Percentiles rank a stretch among this genome's conserved stretches.
These are phyloP conservation scores for Lunularia cruciata DNA, from an alignment of 225 moss, liverwort and hornwort species.

Conservation along the genomic window DNA sequence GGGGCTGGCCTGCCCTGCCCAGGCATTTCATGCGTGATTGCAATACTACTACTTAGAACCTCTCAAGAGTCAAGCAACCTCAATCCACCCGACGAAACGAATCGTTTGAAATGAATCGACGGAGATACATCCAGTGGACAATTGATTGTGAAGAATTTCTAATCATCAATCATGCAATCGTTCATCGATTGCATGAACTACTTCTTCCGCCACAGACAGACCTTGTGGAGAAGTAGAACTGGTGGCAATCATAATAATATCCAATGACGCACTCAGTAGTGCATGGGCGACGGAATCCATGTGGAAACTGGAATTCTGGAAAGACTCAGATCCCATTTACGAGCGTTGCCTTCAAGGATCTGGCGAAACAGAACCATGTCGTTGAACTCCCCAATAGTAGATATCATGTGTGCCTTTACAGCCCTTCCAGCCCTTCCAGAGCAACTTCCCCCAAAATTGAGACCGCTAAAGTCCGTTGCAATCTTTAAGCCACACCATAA, in stretches of 20 bases:
- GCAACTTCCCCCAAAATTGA: not conserved
- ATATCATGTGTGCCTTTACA: not conserved
- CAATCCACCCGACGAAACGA: not conserved
- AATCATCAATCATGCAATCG: not conserved
- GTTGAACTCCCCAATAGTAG: not conserved
- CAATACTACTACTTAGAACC: not conserved
- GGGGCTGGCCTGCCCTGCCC: not conserved
- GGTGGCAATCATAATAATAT: not conserved
- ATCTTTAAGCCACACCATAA: not conserved
- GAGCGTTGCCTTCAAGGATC: not conserved
- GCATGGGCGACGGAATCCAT: not conserved
- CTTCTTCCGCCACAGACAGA: no score
- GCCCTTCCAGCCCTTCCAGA: not conserved
- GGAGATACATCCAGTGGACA: not conserved
- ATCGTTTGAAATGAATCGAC: not conserved
- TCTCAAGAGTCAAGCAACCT: not conserved
- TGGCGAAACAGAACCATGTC: not conserved
- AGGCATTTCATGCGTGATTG: slow-evolving; percentile 2
- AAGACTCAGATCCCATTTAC: not conserved
- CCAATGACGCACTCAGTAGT: not conserved
- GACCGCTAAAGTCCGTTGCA: not conserved
- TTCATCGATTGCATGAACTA: not conserved
- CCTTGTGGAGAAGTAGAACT: not conserved
- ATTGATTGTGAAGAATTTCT: not conserved
- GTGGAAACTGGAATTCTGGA: not conserved